A percentile compares a stretch with the other conserved stretches of the same genome.
These are phyloP conservation scores for Flaveria floridana DNA, from an alignment of 140 eudicot species.

Conservation along the genomic window DNA sequence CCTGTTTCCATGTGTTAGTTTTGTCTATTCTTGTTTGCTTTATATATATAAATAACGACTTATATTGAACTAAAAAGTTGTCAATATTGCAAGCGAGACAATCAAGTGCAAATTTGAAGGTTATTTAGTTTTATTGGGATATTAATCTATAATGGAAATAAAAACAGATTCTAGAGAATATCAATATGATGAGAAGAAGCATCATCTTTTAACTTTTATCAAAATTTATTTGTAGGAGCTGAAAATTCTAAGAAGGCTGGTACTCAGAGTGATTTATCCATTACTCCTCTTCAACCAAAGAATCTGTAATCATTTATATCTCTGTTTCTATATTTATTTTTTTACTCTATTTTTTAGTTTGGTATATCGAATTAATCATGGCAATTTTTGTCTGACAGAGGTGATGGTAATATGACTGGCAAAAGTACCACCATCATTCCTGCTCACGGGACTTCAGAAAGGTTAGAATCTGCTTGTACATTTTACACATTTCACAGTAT, in stretches of 20 bases:
- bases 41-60: background rate
- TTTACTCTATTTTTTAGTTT: constrained; percentile 7
- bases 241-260: constrained; percentile 59
- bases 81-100: background rate
- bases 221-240: constrained; percentile 48
- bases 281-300: constrained; percentile 48
- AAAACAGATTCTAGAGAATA: background rate
- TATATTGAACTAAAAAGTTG: background rate
- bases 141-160: background rate
- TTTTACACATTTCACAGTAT: background rate
- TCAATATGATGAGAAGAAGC: background rate
- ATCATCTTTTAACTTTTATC: background rate
- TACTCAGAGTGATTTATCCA: constrained; percentile 48
- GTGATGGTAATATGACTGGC: constrained; percentile 46
- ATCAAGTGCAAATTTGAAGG: background rate
- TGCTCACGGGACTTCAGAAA: constrained; percentile 55
- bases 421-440: constrained; percentile 58
- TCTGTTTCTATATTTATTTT: constrained; percentile 1
- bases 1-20: background rate
- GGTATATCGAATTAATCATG: constrained; percentile 3
- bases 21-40: background rate
- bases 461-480: constrained; percentile 40
- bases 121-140: background rate
- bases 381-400: constrained; percentile 41
- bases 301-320: constrained; percentile 43